phyloP scores from a whole-genome alignment of 148 eudicot genomes.

The Cornus suecica region DNA sequence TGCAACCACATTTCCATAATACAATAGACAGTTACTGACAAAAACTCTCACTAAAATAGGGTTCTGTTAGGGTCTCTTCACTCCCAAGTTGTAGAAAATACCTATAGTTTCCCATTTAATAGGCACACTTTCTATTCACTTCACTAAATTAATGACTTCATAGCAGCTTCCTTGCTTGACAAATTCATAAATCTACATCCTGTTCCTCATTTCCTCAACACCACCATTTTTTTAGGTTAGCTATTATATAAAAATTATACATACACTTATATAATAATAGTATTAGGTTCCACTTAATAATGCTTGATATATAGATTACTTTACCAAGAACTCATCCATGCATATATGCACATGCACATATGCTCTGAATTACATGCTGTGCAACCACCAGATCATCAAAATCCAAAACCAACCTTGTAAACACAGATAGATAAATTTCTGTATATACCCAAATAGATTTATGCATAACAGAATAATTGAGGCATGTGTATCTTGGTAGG shows the following conservation, averaged over 20 bases:
- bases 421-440: background rate
- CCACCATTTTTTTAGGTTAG: background rate
- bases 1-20: background rate
- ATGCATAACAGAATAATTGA: too few relatives aligned
- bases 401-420: background rate
- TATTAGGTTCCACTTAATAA: too few relatives aligned
- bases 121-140: background rate
- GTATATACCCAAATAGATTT: background rate
- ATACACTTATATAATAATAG: too few relatives aligned
- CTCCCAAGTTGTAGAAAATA: slow-evolving; percentile 5
- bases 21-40: background rate
- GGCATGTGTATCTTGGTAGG: background rate
- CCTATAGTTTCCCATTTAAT: slow-evolving; percentile 10
- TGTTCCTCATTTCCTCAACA: slow-evolving; percentile 7
- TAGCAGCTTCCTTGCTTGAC: background rate
- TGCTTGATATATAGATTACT: too few relatives aligned
- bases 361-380: background rate
- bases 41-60: background rate
- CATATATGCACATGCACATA: background rate
- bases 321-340: background rate
- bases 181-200: background rate
- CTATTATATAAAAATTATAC: too few relatives aligned
- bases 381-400: background rate
- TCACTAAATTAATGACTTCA: background rate
- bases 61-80: slow-evolving; percentile 5